Percentiles rank a stretch among this genome's conserved stretches.
Evolutionary conservation across 2,329 filamentous ascomycete species (phyloP).

Genomic region (Penicillium sp.): DNA sequence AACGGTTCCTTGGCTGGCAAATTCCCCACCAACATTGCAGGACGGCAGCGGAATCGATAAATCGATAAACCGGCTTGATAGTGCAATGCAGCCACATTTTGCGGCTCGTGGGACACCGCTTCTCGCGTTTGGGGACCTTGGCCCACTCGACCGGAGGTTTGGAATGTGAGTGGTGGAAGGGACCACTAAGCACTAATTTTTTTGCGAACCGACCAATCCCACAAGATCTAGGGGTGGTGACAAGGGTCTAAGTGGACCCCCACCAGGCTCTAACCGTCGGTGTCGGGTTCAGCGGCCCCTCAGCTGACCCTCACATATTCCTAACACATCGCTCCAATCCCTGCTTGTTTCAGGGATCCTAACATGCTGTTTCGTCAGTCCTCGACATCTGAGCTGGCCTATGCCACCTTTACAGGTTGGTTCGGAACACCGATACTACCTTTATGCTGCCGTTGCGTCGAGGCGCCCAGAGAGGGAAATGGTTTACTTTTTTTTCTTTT

Average conservation of each 20-base stretch:
- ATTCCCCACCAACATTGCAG: neutral
- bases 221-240: neutral
- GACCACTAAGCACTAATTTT: conserved; percentile 10
- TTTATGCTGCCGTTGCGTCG: conserved; percentile 15
- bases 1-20: neutral
- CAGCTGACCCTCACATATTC: neutral
- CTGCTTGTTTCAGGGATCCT: conserved; percentile 15
- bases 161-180: conserved; percentile 11
- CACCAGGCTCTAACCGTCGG: conserved; percentile 23
- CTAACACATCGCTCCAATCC: conserved; percentile 3
- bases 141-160: neutral
- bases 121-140: conserved; percentile 12
- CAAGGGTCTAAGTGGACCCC: conserved; percentile 6
- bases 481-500: neutral
- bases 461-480: conserved; percentile 5
- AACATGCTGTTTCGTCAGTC: conserved; percentile 3
- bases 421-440: conserved; percentile 12
- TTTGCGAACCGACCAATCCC: conserved; percentile 10
- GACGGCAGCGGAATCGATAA: neutral
- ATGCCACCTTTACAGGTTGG: conserved; percentile 6
- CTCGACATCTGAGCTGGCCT: conserved; percentile 6
- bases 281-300: conserved; percentile 11
- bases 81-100: neutral
- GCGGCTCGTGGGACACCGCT: conserved; percentile 22
- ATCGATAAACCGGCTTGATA: neutral